A percentile compares a stretch with the other conserved stretches of the same genome.
phyloP scores from a whole-genome alignment of 768 basidiomycete genomes.

The Boletales sp. region DNA sequence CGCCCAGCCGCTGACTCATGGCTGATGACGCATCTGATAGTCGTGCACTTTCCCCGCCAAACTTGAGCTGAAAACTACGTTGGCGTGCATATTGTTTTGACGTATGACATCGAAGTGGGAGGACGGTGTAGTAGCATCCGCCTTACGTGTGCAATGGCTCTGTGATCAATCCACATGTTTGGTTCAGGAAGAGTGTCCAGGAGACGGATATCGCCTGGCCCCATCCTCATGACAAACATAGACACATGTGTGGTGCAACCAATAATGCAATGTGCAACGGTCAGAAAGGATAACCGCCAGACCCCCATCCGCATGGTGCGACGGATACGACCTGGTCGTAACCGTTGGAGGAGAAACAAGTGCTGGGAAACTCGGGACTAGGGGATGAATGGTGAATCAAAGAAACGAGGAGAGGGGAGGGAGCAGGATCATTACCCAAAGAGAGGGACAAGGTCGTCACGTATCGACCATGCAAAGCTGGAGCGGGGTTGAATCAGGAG shows the following conservation, averaged over 20 bases:
- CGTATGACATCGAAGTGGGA: slow-evolving; percentile 7
- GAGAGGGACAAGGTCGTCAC: slow-evolving; percentile 80
- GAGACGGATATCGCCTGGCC: too few relatives aligned
- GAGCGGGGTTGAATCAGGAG: slow-evolving; percentile 11
- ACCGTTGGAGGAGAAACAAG: slow-evolving; percentile 82
- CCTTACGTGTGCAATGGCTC: background rate
- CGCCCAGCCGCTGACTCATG: too few relatives aligned
- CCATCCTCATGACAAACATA: too few relatives aligned
- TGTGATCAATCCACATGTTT: background rate
- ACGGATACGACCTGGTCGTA: slow-evolving; percentile 78
- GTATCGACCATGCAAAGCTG: slow-evolving; percentile 87
- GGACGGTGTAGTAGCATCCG: background rate
- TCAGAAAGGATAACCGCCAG: too few relatives aligned
- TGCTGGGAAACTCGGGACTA: slow-evolving; percentile 80
- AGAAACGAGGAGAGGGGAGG: background rate
- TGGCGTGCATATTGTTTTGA: slow-evolving; percentile 11
- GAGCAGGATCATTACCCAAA: slow-evolving; percentile 60
- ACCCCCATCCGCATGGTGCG: slow-evolving; percentile 27
- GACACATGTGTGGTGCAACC: too few relatives aligned
- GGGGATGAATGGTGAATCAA: slow-evolving; percentile 17
- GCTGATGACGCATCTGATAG: background rate
- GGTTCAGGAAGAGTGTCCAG: slow-evolving; percentile 6
- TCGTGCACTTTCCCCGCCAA: slow-evolving; percentile 13
- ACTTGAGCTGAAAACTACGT: slow-evolving; percentile 8
- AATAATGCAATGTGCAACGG: too few relatives aligned